Conservation (phyloP, 2,329 filamentous ascomycete species). For the Arthrocladium fulminans region DNA sequence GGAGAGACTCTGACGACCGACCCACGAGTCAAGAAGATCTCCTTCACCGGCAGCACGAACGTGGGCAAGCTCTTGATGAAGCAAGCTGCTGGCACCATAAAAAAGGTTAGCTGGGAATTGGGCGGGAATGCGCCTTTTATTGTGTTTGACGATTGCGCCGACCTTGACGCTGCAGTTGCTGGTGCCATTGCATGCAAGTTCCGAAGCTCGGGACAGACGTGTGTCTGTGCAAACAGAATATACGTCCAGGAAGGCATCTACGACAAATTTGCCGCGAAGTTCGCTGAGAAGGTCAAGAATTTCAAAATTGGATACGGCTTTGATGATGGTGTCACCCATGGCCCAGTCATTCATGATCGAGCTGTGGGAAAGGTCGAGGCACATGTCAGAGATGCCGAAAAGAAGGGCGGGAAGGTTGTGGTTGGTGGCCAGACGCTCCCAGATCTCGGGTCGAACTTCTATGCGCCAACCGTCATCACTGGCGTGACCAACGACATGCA, state of each 20-base stretch:
- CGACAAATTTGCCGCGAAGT: conserved; percentile 46
- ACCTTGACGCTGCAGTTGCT: conserved; percentile 72
- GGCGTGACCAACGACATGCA: conserved; percentile 81
- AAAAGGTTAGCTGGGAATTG: conserved; percentile 82
- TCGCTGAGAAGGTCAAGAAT: conserved; percentile 44
- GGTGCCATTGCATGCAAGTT: conserved; percentile 86
- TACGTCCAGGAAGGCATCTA: conserved; percentile 46
- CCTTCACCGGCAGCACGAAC: conserved; percentile 72
- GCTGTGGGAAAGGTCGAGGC: conserved; percentile 69
- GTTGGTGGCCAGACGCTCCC: conserved; percentile 65
- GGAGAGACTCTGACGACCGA: conserved; percentile 69
- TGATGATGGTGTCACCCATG: conserved; percentile 38
- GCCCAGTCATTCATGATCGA: conserved; percentile 61
- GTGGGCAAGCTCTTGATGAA: conserved; percentile 75
- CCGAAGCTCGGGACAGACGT: conserved; percentile 90
- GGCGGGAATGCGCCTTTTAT: conserved; percentile 95
- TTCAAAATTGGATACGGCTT: conserved; percentile 42
- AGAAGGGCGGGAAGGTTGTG: conserved; percentile 67
- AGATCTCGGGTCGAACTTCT: conserved; percentile 77
- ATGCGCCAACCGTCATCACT: conserved; percentile 77
- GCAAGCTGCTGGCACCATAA: conserved; percentile 72
- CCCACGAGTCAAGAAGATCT: conserved; percentile 74
- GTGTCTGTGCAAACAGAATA: conserved; percentile 64
- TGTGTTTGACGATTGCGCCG: conserved; percentile 81
- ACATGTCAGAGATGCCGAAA: conserved; percentile 70